Conservation (phyloP, 2,329 filamentous ascomycete genomes). For the Fusarium virguliforme region DNA sequence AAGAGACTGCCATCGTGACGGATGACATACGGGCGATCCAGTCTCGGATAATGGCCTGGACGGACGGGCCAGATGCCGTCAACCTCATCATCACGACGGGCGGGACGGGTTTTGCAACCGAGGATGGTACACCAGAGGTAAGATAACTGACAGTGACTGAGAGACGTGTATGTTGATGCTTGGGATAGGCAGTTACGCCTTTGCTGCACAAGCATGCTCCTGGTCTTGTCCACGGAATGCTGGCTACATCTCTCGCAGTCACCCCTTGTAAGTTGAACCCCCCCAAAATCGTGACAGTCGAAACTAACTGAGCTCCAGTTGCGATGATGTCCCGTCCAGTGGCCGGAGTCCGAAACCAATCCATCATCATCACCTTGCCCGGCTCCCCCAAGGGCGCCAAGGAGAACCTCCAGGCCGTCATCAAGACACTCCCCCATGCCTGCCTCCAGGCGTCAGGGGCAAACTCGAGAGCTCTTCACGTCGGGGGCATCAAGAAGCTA, state of each 20-base stretch:
- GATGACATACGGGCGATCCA: constrained; percentile 86
- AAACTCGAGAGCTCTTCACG: constrained; percentile 85
- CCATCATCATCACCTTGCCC: constrained; percentile 89
- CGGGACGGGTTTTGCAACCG: constrained; percentile 90
- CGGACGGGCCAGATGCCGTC: constrained; percentile 74
- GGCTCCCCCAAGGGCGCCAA: constrained; percentile 96
- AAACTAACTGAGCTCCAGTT: constrained; percentile 70
- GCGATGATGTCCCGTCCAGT: constrained; percentile 97
- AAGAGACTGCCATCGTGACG: constrained; percentile 81
- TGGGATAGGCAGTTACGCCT: constrained; percentile 78
- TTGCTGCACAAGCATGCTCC: constrained; percentile 89
- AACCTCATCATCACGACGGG: constrained; percentile 92
- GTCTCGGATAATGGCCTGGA: constrained; percentile 78
- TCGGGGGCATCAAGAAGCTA: constrained; percentile 85
- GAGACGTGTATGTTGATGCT: neutral
- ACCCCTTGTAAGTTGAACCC: constrained; percentile 85
- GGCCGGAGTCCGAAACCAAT: constrained; percentile 86
- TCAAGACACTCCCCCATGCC: constrained; percentile 96
- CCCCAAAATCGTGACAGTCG: neutral
- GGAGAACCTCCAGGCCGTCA: constrained; percentile 90
- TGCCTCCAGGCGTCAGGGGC: constrained; percentile 89
- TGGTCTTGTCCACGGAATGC: constrained; percentile 95
- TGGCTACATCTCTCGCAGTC: constrained; percentile 84
- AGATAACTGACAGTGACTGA: neutral
- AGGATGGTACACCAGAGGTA: constrained; percentile 92